Evolutionary conservation across 129 eudicot species (phyloP).

Genomic region (sunflower (Helianthus annuus)): DNA sequence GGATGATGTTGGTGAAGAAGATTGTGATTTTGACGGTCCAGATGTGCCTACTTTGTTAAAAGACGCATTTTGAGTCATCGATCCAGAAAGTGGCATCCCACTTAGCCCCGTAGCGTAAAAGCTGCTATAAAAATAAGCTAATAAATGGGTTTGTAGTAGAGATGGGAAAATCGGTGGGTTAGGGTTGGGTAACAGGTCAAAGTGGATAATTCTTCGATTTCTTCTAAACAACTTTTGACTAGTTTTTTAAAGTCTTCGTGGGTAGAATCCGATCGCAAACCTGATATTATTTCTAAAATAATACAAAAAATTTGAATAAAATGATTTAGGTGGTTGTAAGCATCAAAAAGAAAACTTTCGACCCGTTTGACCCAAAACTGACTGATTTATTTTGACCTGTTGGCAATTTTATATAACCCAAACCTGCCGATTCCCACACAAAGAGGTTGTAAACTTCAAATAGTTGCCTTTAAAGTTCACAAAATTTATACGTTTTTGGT

Average conservation of each 20-base stretch:
- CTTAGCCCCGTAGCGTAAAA: constrained; percentile 48
- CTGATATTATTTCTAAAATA: too few species aligned
- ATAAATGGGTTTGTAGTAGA: not conserved
- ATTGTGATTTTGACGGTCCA: constrained; percentile 42
- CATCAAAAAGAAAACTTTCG: not conserved
- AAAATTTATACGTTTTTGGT: not conserved
- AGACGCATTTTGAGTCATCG: constrained; percentile 13
- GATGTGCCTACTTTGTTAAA: constrained; percentile 22
- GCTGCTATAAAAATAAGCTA: constrained; percentile 38
- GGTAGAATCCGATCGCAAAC: too few species aligned
- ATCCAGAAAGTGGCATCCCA: constrained; percentile 37
- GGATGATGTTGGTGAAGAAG: constrained; percentile 52
- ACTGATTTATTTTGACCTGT: not conserved
- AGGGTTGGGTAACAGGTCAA: not conserved
- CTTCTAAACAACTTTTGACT: not conserved
- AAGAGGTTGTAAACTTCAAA: not conserved
- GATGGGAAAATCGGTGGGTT: not conserved
- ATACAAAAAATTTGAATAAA: not conserved
- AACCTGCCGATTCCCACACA: not conserved
- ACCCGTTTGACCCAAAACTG: not conserved
- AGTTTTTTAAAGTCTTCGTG: too few species aligned
- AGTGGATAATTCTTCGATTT: not conserved
- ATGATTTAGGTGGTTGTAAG: not conserved
- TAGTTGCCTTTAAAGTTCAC: not conserved
- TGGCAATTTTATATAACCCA: not conserved